Conservation (phyloP, 225 moss, liverwort and hornwort species). For the Sphagnum contortum region DNA sequence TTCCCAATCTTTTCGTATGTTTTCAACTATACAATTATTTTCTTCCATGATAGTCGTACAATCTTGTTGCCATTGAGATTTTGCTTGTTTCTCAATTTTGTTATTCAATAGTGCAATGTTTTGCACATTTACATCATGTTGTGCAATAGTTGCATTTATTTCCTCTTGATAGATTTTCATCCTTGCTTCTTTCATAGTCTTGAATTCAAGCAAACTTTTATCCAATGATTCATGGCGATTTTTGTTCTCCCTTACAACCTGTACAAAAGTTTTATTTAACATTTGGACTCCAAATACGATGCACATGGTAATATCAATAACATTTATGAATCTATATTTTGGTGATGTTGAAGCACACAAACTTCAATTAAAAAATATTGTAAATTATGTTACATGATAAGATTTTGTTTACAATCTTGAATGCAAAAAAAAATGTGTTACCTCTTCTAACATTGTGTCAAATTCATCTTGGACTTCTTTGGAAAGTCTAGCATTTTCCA, state of each 20-base stretch:
- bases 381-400: not conserved
- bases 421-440: too few relatives aligned
- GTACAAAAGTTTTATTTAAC: too few relatives aligned
- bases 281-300: too few relatives aligned
- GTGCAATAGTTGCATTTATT: conserved; percentile 12
- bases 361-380: too few relatives aligned
- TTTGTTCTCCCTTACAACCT: not conserved
- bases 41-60: conserved; percentile 25
- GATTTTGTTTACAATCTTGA: not conserved
- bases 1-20: conserved; percentile 18
- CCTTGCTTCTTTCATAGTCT: conserved; percentile 12
- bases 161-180: conserved; percentile 17
- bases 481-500: conserved; percentile 13
- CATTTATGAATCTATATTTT: too few relatives aligned
- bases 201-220: conserved; percentile 1
- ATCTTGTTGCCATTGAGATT: conserved; percentile 22
- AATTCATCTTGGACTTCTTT: conserved; percentile 20
- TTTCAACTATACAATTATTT: conserved; percentile 10
- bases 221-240: conserved; percentile 12
- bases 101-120: conserved; percentile 5
- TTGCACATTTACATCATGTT: conserved; percentile 23
- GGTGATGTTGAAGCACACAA: too few relatives aligned
- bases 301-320: too few relatives aligned
- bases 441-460: not conserved
- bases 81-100: conserved; percentile 18